Evolutionary conservation across 176 grass and related monocot genomes (phyloP).

Genomic region (Pharus latifolius): DNA sequence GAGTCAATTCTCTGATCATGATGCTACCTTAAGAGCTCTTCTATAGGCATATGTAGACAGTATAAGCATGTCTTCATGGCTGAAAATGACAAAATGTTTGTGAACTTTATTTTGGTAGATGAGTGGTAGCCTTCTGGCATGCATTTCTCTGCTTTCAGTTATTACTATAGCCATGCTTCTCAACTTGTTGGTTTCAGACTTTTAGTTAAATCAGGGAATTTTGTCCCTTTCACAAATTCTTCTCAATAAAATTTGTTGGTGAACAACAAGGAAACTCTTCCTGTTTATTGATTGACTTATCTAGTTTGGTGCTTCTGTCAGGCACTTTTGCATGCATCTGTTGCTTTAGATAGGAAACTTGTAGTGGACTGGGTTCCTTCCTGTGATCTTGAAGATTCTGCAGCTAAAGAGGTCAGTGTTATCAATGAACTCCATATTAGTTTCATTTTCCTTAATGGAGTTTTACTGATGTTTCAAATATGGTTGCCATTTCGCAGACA

Average conservation of each 20-base stretch:
- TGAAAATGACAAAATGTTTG: too few relatives aligned
- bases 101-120: too few relatives aligned
- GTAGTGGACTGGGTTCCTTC: constrained; percentile 93
- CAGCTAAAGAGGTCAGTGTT: constrained; percentile 43
- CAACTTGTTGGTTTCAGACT: neutral
- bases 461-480: constrained; percentile 9
- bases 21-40: too few relatives aligned
- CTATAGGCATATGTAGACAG: too few relatives aligned
- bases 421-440: neutral
- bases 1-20: too few relatives aligned
- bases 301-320: constrained; percentile 1
- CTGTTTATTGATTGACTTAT: neutral
- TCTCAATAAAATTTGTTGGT: neutral
- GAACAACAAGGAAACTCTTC: too few relatives aligned
- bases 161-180: neutral
- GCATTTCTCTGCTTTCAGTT: neutral
- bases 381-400: constrained; percentile 78
- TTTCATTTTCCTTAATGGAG: neutral
- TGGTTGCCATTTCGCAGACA: constrained; percentile 38
- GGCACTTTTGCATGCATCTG: constrained; percentile 88
- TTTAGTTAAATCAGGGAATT: neutral
- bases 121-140: too few relatives aligned
- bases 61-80: too few relatives aligned
- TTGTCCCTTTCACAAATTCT: neutral
- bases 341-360: constrained; percentile 68